A percentile compares a stretch with the other conserved stretches of the same genome.
Conservation (phyloP, 257 asterid genomes). For the Solanum dulcamara region DNA sequence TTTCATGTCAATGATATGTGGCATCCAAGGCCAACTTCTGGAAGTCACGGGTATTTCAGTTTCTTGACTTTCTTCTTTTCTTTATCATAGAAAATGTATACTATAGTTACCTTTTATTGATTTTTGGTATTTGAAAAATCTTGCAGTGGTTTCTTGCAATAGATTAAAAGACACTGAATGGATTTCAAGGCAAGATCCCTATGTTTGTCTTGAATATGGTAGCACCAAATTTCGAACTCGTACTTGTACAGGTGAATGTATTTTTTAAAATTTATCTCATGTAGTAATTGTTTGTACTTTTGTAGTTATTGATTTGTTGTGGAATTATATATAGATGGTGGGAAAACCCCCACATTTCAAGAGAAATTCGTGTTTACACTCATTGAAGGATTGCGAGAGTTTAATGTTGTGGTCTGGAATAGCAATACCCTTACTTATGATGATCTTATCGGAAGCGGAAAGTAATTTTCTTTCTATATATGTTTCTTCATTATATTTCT, state of each 20-base stretch:
- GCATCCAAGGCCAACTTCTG: constrained; percentile 82
- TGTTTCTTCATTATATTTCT: neutral
- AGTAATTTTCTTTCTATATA: constrained; percentile 20
- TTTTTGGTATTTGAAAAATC: neutral
- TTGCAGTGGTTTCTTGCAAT: constrained; percentile 62
- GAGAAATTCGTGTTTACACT: constrained; percentile 80
- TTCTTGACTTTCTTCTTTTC: neutral
- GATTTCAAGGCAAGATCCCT: constrained; percentile 97
- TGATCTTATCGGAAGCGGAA: constrained; percentile 86
- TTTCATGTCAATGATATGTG: constrained; percentile 63
- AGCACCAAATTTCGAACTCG: constrained; percentile 72
- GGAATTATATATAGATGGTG: constrained; percentile 54
- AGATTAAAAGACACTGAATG: constrained; percentile 81
- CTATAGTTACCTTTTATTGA: neutral
- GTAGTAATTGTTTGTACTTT: neutral
- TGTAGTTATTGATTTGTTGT: neutral
- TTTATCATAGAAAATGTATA: neutral
- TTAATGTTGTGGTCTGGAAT: constrained; percentile 67
- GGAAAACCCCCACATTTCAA: constrained; percentile 88
- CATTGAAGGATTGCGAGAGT: constrained; percentile 76
- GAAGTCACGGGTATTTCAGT: constrained; percentile 65
- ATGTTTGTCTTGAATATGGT: constrained; percentile 73
- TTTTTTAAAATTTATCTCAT: neutral
- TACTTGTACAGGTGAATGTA: constrained; percentile 73
- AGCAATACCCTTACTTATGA: constrained; percentile 72